Evolutionary conservation across 768 basidiomycete genomes (phyloP).

Genomic region (Hericium alpestre): DNA sequence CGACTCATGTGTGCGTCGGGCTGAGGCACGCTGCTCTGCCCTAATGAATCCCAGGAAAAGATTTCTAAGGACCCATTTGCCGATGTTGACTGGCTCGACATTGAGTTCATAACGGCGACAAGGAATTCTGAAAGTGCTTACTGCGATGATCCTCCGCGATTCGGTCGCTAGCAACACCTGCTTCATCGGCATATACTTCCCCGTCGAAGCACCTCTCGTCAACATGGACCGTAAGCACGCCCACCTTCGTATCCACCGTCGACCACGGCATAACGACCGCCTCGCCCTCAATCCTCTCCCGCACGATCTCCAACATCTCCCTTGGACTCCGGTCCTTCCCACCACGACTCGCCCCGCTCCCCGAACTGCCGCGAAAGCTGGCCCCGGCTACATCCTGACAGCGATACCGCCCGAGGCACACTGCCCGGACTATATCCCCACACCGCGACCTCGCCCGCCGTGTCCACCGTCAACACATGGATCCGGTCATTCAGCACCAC

Average conservation of each 20-base stretch:
- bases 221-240: slow-evolving; percentile 78
- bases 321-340: slow-evolving; percentile 54
- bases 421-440: slow-evolving; percentile 85
- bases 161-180: slow-evolving; percentile 53
- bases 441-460: slow-evolving; percentile 75
- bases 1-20: slow-evolving; percentile 15
- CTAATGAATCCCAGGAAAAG: slow-evolving; percentile 70
- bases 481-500: slow-evolving; percentile 79
- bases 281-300: slow-evolving; percentile 91
- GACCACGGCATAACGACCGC: slow-evolving; percentile 81
- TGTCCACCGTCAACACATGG: slow-evolving; percentile 87
- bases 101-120: not conserved
- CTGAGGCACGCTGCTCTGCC: slow-evolving; percentile 43
- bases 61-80: slow-evolving; percentile 84
- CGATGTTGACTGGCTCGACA: slow-evolving; percentile 62
- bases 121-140: slow-evolving; percentile 28
- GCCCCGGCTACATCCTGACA: slow-evolving; percentile 56
- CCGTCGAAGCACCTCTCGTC: slow-evolving; percentile 87
- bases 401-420: slow-evolving; percentile 63
- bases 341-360: slow-evolving; percentile 23
- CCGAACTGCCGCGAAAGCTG: slow-evolving; percentile 37
- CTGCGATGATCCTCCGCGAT: slow-evolving; percentile 71
- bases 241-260: slow-evolving; percentile 80
- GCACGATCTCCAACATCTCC: slow-evolving; percentile 79
- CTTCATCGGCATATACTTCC: slow-evolving; percentile 91